Percentiles rank a stretch among this genome's conserved stretches.
These are phyloP conservation scores for Saccharata proteae DNA, from an alignment of 2,329 filamentous ascomycete species.

Conservation along the genomic window DNA sequence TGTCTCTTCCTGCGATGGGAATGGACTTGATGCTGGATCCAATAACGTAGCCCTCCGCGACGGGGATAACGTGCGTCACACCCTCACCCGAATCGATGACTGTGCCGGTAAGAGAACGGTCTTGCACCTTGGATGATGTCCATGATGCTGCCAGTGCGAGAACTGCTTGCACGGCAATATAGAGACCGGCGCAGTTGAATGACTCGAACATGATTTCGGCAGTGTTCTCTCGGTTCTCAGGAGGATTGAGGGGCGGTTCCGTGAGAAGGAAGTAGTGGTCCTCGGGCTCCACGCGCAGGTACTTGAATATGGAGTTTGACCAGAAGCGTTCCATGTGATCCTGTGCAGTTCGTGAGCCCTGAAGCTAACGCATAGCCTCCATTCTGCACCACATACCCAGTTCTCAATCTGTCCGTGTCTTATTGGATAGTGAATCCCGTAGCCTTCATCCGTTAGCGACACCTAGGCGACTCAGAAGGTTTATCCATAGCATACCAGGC, in stretches of 20 bases:
- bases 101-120: slow-evolving; percentile 89
- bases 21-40: slow-evolving; percentile 99
- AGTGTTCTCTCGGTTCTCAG: slow-evolving; percentile 97
- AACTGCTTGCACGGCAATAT: slow-evolving; percentile 96
- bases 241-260: slow-evolving; percentile 95
- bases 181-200: slow-evolving; percentile 97
- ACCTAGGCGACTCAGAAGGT: too few species aligned
- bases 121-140: slow-evolving; percentile 96
- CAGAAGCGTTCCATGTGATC: slow-evolving; percentile 99
- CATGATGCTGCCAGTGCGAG: slow-evolving; percentile 93
- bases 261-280: slow-evolving; percentile 98
- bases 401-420: slow-evolving; percentile 98
- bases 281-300: slow-evolving; percentile 92
- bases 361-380: background rate
- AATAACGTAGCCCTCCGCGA: slow-evolving; percentile 97
- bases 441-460: slow-evolving; percentile 49
- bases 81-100: slow-evolving; percentile 98
- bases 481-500: slow-evolving; percentile 47
- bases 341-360: slow-evolving; percentile 31
- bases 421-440: slow-evolving; percentile 95
- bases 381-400: slow-evolving; percentile 52
- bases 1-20: slow-evolving; percentile 92
- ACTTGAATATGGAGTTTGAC: slow-evolving; percentile 99
- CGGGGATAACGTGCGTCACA: slow-evolving; percentile 97
- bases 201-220: slow-evolving; percentile 99